phyloP scores from a whole-genome alignment of 345 rosid genomes.

The Moricandia moricandioides region DNA sequence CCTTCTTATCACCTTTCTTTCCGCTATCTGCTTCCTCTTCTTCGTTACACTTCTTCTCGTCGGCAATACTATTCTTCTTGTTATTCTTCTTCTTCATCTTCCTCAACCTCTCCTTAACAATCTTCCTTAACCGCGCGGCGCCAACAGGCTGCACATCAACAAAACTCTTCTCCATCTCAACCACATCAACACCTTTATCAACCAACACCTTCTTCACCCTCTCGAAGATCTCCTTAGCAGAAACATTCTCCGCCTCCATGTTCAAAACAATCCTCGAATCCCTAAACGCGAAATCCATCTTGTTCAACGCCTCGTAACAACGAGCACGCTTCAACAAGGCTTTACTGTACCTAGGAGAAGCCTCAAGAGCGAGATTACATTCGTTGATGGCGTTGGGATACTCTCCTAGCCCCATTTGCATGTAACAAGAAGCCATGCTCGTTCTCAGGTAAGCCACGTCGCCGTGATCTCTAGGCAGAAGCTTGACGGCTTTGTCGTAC shows the following conservation, averaged over 20 bases:
- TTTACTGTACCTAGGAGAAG: conserved; percentile 73
- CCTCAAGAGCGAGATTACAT: conserved; percentile 79
- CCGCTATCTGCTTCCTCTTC: conserved; percentile 26
- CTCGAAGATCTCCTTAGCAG: conserved; percentile 65
- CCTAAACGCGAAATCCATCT: conserved; percentile 80
- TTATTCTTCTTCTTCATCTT: conserved; percentile 55
- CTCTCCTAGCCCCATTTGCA: conserved; percentile 95
- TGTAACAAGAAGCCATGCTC: conserved; percentile 90
- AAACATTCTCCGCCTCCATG: conserved; percentile 74
- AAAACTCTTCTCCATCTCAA: conserved; percentile 52
- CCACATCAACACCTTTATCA: conserved; percentile 60
- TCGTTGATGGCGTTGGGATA: conserved; percentile 87
- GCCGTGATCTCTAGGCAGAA: conserved; percentile 72
- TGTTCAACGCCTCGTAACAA: conserved; percentile 80
- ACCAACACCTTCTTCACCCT: conserved; percentile 61
- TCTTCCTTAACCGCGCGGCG: conserved; percentile 40
- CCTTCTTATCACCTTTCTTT: conserved; percentile 25
- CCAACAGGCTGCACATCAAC: conserved; percentile 39
- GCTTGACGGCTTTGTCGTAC: conserved; percentile 84
- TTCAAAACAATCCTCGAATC: conserved; percentile 67
- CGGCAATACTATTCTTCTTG: conserved; percentile 16
- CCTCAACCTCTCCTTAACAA: conserved; percentile 63
- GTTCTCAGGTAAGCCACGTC: conserved; percentile 73
- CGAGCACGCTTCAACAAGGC: conserved; percentile 85
- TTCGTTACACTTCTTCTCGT: conserved; percentile 23